phyloP scores from a whole-genome alignment of 2,329 filamentous ascomycete species.

The Fusarium gaditjirri region DNA sequence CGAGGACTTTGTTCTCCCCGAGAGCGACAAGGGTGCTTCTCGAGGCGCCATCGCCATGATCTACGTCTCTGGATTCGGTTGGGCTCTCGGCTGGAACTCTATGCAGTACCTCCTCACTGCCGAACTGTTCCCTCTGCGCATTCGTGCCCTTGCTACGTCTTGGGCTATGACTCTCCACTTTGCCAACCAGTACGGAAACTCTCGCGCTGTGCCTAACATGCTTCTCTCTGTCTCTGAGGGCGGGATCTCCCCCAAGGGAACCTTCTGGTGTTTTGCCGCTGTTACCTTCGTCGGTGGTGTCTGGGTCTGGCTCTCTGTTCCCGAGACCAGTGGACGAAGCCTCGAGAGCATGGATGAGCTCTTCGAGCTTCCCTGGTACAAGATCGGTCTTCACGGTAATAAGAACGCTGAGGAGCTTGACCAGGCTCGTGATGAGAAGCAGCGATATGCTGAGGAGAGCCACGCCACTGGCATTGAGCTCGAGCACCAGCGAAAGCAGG shows the following conservation, averaged over 20 bases:
- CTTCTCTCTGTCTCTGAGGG: conserved; percentile 62
- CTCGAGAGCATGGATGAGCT: conserved; percentile 78
- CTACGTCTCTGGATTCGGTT: conserved; percentile 74
- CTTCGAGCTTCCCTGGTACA: conserved; percentile 79
- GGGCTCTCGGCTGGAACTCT: conserved; percentile 78
- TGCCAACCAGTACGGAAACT: conserved; percentile 81
- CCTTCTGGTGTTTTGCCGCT: conserved; percentile 80
- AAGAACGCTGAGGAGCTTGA: conserved; percentile 61
- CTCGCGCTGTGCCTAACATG: conserved; percentile 80
- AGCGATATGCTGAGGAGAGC: conserved; percentile 49
- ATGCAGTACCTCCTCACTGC: conserved; percentile 84
- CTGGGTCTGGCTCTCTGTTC: conserved; percentile 79
- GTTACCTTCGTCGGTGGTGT: conserved; percentile 74
- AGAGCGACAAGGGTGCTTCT: conserved; percentile 64
- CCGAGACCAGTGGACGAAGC: conserved; percentile 74
- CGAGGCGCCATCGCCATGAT: conserved; percentile 79
- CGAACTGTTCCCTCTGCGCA: conserved; percentile 79
- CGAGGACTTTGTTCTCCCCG: conserved; percentile 59
- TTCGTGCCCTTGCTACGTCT: conserved; percentile 76
- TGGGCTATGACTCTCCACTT: conserved; percentile 84
- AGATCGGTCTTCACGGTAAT: conserved; percentile 71
- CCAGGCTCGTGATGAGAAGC: conserved; percentile 56
- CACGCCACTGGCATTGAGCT: conserved; percentile 49
- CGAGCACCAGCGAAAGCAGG: conserved; percentile 47
- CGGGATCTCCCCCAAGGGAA: conserved; percentile 69